Evolutionary conservation across 2,329 filamentous ascomycete genomes (phyloP).

Genomic region (Septoria petroselini): DNA sequence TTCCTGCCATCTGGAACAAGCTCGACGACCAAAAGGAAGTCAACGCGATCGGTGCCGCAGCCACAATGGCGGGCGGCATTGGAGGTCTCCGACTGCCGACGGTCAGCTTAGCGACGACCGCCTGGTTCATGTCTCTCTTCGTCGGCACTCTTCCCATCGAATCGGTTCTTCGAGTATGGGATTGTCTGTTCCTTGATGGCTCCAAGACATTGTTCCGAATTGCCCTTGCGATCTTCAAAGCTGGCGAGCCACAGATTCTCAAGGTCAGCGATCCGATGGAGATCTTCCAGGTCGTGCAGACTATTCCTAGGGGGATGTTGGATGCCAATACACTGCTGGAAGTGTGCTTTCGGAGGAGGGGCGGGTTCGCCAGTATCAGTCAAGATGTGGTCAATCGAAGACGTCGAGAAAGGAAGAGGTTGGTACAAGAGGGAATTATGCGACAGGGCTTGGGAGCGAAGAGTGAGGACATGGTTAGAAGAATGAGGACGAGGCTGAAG

Average conservation of each 20-base stretch:
- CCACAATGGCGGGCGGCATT: slow-evolving; percentile 42
- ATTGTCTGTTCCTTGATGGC: slow-evolving; percentile 92
- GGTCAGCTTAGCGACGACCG: slow-evolving; percentile 86
- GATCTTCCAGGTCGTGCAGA: slow-evolving; percentile 91
- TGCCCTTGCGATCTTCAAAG: slow-evolving; percentile 85
- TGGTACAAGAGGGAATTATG: slow-evolving; percentile 28
- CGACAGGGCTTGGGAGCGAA: slow-evolving; percentile 10
- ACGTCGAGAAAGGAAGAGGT: slow-evolving; percentile 58
- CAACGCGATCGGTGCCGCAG: slow-evolving; percentile 40
- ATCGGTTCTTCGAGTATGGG: slow-evolving; percentile 88
- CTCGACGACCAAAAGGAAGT: slow-evolving; percentile 70
- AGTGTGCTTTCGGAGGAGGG: slow-evolving; percentile 65
- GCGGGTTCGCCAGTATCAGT: slow-evolving; percentile 76
- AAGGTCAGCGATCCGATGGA: slow-evolving; percentile 84
- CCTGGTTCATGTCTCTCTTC: slow-evolving; percentile 98
- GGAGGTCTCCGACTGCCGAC: slow-evolving; percentile 65
- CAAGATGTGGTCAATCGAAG: slow-evolving; percentile 78
- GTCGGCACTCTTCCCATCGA: slow-evolving; percentile 91
- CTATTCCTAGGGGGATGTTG: slow-evolving; percentile 73
- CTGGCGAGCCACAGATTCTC: slow-evolving; percentile 76
- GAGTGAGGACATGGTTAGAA: slow-evolving; percentile 12
- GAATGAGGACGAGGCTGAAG: slow-evolving; percentile 12
- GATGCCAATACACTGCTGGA: slow-evolving; percentile 82
- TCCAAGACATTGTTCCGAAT: slow-evolving; percentile 91
- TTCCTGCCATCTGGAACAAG: slow-evolving; percentile 82